Percentiles rank a stretch among this genome's conserved stretches.
Evolutionary conservation across 306 rosid genomes (phyloP).

Genomic region (Urtica urens): DNA sequence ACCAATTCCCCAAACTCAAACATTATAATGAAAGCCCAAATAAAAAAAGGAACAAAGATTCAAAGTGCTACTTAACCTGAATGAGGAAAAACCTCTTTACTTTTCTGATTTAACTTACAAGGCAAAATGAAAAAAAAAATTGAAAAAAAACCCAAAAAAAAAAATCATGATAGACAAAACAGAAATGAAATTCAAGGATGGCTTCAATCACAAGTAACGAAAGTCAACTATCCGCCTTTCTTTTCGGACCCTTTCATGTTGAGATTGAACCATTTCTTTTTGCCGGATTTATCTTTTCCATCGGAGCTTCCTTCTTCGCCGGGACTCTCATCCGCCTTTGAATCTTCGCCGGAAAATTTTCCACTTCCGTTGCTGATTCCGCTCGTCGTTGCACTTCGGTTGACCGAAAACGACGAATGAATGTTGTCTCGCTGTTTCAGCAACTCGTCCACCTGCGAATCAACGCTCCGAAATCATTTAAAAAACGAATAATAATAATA

Average conservation of each 20-base stretch:
- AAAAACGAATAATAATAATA: too few species aligned
- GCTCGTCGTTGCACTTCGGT: constrained; percentile 18
- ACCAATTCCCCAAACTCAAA: neutral
- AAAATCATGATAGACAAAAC: constrained; percentile 24
- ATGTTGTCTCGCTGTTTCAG: constrained; percentile 80
- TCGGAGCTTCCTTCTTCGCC: constrained; percentile 78
- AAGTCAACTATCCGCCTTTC: constrained; percentile 27
- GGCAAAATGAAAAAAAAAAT: constrained; percentile 14
- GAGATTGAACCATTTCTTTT: constrained; percentile 94
- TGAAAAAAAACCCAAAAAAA: constrained; percentile 19
- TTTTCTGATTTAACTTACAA: constrained; percentile 28
- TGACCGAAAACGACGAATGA: constrained; percentile 65
- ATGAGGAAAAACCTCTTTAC: constrained; percentile 12
- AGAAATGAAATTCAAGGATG: constrained; percentile 28
- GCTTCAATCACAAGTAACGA: constrained; percentile 16
- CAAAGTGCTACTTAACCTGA: constrained; percentile 18
- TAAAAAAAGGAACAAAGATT: constrained; percentile 15
- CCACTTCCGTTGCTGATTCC: constrained; percentile 65
- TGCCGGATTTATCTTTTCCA: constrained; percentile 71
- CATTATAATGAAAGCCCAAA: neutral
- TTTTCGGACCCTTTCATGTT: constrained; percentile 50
- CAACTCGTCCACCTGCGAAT: constrained; percentile 84
- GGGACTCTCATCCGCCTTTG: constrained; percentile 47
- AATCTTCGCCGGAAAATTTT: constrained; percentile 52
- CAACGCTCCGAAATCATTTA: too few species aligned